Evolutionary conservation across 139 green algal genomes (phyloP).

Genomic region (Zygnema cylindricum): DNA sequence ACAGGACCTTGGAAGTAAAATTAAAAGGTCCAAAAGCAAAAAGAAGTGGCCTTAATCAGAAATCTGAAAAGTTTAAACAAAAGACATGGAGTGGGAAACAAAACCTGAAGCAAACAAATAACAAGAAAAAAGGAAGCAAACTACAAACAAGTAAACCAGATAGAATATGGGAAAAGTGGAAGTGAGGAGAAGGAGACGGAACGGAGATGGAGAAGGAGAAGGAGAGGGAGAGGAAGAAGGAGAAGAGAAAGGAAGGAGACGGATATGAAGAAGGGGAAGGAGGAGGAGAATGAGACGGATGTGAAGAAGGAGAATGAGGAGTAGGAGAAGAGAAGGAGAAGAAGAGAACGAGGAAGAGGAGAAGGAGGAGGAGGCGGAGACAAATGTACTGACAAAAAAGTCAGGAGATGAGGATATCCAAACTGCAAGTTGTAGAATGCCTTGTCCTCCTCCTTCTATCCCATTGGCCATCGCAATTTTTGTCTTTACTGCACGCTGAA

Average conservation of each 20-base stretch:
- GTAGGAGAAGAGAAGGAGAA: neutral
- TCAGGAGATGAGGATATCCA: slow-evolving; percentile 32
- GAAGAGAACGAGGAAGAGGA: neutral
- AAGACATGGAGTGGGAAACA: no score
- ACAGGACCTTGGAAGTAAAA: no score
- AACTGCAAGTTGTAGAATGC: slow-evolving; percentile 19
- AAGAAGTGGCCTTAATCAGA: no score
- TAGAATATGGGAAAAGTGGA: neutral
- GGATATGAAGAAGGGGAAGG: neutral
- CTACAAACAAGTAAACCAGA: neutral
- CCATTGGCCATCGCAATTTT: slow-evolving; percentile 32
- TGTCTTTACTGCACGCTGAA: slow-evolving; percentile 18
- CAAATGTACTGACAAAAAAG: slow-evolving; percentile 25
- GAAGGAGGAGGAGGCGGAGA: neutral
- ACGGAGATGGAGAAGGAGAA: neutral
- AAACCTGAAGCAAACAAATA: no score
- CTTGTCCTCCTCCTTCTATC: neutral
- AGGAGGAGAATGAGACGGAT: neutral
- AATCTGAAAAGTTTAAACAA: no score
- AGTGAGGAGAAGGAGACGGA: neutral
- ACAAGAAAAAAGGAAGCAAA: neutral
- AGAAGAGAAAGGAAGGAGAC: neutral
- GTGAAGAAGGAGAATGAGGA: neutral
- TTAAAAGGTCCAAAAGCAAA: no score
- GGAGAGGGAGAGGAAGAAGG: neutral